Evolutionary conservation across 306 rosid species (phyloP).

Genomic region (Canavalia ensiformis): DNA sequence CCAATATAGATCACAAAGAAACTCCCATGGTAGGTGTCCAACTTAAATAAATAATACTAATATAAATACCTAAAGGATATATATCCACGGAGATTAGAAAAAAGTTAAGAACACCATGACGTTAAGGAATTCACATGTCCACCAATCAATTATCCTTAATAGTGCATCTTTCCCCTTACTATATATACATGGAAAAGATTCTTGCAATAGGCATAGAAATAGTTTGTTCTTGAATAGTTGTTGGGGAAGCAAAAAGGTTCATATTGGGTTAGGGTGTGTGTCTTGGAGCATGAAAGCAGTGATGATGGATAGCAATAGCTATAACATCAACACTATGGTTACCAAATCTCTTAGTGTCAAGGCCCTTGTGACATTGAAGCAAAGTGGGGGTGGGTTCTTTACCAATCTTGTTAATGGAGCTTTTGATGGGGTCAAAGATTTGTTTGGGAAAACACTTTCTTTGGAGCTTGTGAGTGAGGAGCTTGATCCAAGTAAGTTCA

Average conservation of each 20-base stretch:
- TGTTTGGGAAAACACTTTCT: slow-evolving; percentile 43
- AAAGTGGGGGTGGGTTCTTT: slow-evolving; percentile 18
- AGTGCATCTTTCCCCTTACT: neutral
- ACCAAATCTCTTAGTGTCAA: slow-evolving; percentile 32
- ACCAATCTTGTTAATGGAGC: slow-evolving; percentile 22
- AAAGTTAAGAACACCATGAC: neutral
- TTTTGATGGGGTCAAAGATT: slow-evolving; percentile 18
- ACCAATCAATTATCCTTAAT: neutral
- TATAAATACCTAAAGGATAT: too few species aligned
- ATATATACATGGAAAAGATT: neutral
- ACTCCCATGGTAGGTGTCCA: too few species aligned
- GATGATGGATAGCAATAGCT: slow-evolving; percentile 2
- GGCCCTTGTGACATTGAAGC: slow-evolving; percentile 42
- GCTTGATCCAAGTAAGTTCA: slow-evolving; percentile 49
- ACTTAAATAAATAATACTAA: too few species aligned
- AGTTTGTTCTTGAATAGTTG: neutral
- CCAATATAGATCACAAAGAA: too few species aligned
- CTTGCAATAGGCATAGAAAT: neutral
- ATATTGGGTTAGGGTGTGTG: neutral
- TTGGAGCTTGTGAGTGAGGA: slow-evolving; percentile 53
- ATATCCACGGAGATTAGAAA: too few species aligned
- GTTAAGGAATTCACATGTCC: neutral
- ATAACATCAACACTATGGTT: neutral
- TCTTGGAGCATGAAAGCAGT: neutral
- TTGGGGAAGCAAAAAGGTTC: neutral